Evolutionary conservation across 1,284 basidiomycete genomes (phyloP), one percentile per base, ranked within the genome.

Genomic region (Ceratobasidium sp.): DNA sequence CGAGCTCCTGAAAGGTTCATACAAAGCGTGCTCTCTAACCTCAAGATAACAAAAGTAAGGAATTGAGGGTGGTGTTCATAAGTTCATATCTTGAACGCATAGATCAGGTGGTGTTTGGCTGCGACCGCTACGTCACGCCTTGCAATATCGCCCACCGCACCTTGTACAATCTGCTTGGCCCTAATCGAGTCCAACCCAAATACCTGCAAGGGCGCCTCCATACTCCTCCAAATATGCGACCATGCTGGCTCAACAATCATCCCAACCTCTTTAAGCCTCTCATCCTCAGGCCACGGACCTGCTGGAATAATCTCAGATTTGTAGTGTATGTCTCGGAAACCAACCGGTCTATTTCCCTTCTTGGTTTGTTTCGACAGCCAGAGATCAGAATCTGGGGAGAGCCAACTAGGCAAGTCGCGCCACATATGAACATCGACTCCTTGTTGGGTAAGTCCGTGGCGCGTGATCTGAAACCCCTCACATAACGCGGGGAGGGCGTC

Each of bases 381-480:
- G 46, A 73, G 33, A 5, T 73, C 71, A 20, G 58, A 73, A 15
- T 73, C 28, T 18, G 58, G 71, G 39, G 56, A 46, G 42, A 73
- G 44, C 71, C 71, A 63, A 12, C 26, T 28, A 13, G 71, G 71
- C 60, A 73, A 63, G 44, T 73, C 58, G 33, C 60, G 56, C 58
- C 71, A 73, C 71, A 73, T 73, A 42, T 61, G 42, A 49, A 73
- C 71, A 33, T 63, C 71, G 9, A 73, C 71, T 20, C 70, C 71
- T 26, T 73, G 71, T 15, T 71, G 44, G 40, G 58, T 28, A 20
- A 73, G 71, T 39, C 26, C 58, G 2, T 39, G 23, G 39, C 71
- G 71, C 18, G 58, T 73, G 44, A 73, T 63, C 12, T 39, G 58
- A 63, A 73, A 61, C 28, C 58, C 71, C 33, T 63, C 60, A 28